These are phyloP conservation scores for Colletotrichum liaoningense DNA, from an alignment of 2,329 filamentous ascomycete genomes.

Conservation along the genomic window DNA sequence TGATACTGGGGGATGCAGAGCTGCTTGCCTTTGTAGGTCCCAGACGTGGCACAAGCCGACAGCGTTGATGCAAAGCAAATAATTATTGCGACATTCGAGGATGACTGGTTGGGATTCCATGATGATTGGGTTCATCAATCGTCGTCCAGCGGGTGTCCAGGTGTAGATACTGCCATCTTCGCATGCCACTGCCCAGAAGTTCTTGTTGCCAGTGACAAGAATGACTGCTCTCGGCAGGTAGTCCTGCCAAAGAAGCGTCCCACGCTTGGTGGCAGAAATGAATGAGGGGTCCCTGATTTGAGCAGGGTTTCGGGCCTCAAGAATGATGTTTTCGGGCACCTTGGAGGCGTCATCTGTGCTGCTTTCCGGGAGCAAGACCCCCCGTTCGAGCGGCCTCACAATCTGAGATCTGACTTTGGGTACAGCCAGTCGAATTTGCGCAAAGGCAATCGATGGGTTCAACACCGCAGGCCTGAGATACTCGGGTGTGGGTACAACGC, in stretches of 20 bases:
- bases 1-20: conserved; percentile 90
- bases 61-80: conserved; percentile 89
- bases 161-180: conserved; percentile 92
- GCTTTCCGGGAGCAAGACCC: conserved; percentile 63
- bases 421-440: conserved; percentile 87
- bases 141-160: conserved; percentile 92
- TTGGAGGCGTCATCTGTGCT: conserved; percentile 71
- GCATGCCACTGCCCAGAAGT: conserved; percentile 92
- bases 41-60: conserved; percentile 92
- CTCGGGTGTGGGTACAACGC: conserved; percentile 78
- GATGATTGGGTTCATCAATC: conserved; percentile 85
- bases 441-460: conserved; percentile 83
- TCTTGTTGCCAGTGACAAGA: conserved; percentile 89
- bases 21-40: conserved; percentile 86
- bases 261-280: conserved; percentile 83
- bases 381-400: conserved; percentile 81
- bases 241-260: conserved; percentile 90
- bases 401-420: conserved; percentile 89
- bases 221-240: conserved; percentile 88
- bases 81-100: conserved; percentile 88
- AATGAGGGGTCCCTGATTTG: conserved; percentile 84
- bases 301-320: conserved; percentile 89
- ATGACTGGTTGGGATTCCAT: conserved; percentile 95
- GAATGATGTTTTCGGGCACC: conserved; percentile 76
- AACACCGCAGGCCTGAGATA: conserved; percentile 89